Evolutionary conservation across 192 early-diverging fungal species (phyloP), one percentile per base, ranked within the genome.

Genomic region (Funneliformis geosporum): DNA sequence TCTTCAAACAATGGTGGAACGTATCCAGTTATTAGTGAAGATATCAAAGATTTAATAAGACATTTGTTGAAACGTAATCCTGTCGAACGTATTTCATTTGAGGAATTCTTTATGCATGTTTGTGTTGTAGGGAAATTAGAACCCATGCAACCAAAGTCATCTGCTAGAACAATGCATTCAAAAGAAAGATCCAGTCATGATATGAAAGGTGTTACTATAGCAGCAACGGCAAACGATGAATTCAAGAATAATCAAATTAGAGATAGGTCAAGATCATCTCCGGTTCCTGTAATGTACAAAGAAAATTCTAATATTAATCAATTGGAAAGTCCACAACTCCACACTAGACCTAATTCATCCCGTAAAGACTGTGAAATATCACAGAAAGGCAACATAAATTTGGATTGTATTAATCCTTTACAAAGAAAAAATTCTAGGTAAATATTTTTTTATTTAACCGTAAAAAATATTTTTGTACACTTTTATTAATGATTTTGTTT

Each of bases 31-130:
- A 86, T 93, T 18, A 86, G 87, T 42, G 91, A 90, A 3, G 95
- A 96, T 72, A 79, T 96, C 50, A 94, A 95, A 79, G 92, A 94
- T 81, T 75, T 99, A 47, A 93, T 98, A 43, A 85, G 93, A 66
- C 85, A 91, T 65, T 84, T 99, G 27, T 85, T 99, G 27, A 95
- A 94, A 78, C 88, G 93, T 67, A 94, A 94, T 65, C 97, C 98
- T 0, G 83, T 87, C 0, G 96, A 98, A 81, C 88, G 98, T 43
- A 95, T 99, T 75, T 88, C 90, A 0, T 98, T 99, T 83, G 95
- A 96, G 67, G 95, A 95, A 78, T 98, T 99, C 80, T 98, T 99
- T 77, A 90, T 88, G 78, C 94, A 97, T 75, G 91, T 92, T 8
- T 91, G 90, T 9, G 85, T 96, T 2, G 80, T 80, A 11, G 78